Base-by-base conservation (phyloP, 768 basidiomycete genomes). In the Suillus brevipes region DNA sequence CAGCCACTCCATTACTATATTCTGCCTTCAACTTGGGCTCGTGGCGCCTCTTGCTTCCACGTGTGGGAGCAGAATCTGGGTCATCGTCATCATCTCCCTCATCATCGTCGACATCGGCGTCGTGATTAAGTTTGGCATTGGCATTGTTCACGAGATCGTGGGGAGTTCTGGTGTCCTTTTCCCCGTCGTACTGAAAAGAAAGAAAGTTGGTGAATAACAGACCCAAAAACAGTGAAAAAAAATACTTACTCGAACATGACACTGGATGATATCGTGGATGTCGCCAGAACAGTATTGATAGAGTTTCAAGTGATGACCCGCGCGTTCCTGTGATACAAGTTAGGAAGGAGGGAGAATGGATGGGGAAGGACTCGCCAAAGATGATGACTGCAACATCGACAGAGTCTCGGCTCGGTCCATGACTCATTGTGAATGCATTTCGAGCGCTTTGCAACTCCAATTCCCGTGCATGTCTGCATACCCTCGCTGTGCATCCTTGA, bases 341-440 rank as follows among this genome's bases (percentile, higher is more conserved):
- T 53, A 49, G 59, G 64, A 42, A 50, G 50, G 34, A 68, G 57
- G 6, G 12, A 14, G 36, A 37, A 31, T 18, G 62, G 36, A 61
- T 37, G 62, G 59, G 58, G 71, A 31, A 61, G 78, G 78, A 73
- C 83, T 63, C 57, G 87, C 89, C 92, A 67, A 94, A 93, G 75
- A 94, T 91, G 75, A 94, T 90, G 74, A 94, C 91, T 6, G 91
- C 90, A 49, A 94, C 91, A 71, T 94, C 92, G 69, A 94, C 92
- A 87, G 79, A 0, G 84, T 89, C 64, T 92, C 90, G 1, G 89
- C 87, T 14, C 90, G 78, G 40, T 91, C 90, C 1, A 92, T 78
- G 9, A 89, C 80, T 9, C 90, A 80, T 69, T 88, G 89, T 3
- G 85, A 90, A 68, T 88, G 87, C 8, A 80, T 80, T 70, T 94